Evolutionary conservation across 2,329 filamentous ascomycete genomes (phyloP).

Genomic region (Alternaria brassicae): DNA sequence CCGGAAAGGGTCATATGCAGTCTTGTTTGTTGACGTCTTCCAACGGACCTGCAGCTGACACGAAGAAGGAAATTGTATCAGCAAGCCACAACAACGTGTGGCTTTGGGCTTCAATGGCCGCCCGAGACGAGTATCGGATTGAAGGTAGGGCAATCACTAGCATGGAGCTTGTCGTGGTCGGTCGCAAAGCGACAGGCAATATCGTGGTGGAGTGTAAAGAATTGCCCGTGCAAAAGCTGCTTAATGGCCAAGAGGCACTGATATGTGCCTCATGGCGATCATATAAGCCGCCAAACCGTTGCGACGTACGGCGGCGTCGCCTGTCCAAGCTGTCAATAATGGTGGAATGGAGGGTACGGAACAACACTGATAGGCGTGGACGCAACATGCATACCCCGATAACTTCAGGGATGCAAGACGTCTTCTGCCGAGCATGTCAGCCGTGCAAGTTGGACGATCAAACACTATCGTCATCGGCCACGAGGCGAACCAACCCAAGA

Average conservation of each 20-base stretch:
- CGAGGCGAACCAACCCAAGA: neutral
- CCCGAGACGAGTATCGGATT: neutral
- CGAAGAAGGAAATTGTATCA: slow-evolving; percentile 18
- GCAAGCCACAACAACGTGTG: slow-evolving; percentile 14
- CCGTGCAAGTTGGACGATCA: neutral
- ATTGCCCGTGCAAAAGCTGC: slow-evolving; percentile 12
- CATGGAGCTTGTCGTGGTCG: neutral
- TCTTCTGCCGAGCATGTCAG: neutral
- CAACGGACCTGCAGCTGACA: slow-evolving; percentile 39
- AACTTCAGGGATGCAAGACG: neutral
- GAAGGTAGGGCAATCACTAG: neutral
- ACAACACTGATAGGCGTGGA: neutral
- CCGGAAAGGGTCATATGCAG: slow-evolving; percentile 4
- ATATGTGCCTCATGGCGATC: slow-evolving; percentile 11
- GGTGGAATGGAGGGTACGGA: neutral
- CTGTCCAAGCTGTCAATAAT: neutral
- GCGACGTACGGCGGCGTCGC: neutral
- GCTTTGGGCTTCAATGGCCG: slow-evolving; percentile 14
- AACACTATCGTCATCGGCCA: neutral
- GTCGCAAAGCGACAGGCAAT: neutral
- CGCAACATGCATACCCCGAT: neutral
- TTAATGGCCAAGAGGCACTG: slow-evolving; percentile 8
- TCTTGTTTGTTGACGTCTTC: slow-evolving; percentile 16
- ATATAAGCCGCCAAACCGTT: slow-evolving; percentile 17
- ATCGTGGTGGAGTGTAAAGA: neutral